phyloP scores from a whole-genome alignment of 345 rosid species.

The Jatropha curcas region DNA sequence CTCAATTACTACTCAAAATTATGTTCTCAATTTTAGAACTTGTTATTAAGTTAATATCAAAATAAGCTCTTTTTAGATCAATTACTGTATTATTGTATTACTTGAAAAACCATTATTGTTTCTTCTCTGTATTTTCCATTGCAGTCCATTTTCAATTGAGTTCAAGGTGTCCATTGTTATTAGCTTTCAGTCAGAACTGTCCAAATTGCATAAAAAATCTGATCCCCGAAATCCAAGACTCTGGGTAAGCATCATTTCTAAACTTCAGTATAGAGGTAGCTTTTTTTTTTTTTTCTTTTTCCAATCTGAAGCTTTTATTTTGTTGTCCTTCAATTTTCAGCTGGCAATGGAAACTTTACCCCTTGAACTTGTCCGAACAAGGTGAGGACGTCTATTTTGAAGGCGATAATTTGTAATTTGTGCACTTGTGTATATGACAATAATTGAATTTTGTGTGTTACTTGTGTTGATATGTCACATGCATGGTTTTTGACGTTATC shows the following conservation, averaged over 20 bases:
- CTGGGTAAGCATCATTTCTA: constrained; percentile 56
- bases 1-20: background rate
- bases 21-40: background rate
- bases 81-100: background rate
- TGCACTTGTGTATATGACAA: background rate
- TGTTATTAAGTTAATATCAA: background rate
- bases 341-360: constrained; percentile 82
- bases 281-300: constrained; percentile 9
- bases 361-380: constrained; percentile 69
- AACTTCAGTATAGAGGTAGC: background rate
- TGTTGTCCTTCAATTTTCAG: constrained; percentile 49
- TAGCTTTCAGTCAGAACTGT: constrained; percentile 63
- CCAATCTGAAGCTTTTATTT: constrained; percentile 23
- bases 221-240: constrained; percentile 89
- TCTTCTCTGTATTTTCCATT: constrained; percentile 9
- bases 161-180: constrained; percentile 73
- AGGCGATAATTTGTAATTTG: background rate
- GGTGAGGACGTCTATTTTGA: constrained; percentile 32
- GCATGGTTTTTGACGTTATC: too few species aligned
- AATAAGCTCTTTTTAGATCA: background rate
- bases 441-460: too few species aligned
- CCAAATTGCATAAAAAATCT: constrained; percentile 61
- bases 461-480: too few species aligned
- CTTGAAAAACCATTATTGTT: background rate
- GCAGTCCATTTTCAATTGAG: constrained; percentile 86